Evolutionary conservation across 2,329 filamentous ascomycete genomes (phyloP).

Genomic region (Bipolaris oryzae): DNA sequence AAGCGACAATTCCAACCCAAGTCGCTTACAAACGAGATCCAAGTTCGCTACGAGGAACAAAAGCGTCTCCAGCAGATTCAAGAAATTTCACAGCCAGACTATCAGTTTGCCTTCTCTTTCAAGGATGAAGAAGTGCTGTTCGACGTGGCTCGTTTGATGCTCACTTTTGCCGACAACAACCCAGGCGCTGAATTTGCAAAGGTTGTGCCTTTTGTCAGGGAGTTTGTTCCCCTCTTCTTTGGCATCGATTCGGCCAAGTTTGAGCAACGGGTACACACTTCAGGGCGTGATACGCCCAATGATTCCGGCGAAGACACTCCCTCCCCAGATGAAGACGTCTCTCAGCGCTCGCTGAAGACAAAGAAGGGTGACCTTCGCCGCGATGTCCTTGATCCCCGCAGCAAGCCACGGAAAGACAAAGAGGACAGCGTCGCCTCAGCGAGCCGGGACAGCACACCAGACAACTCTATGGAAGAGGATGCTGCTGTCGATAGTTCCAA

Average conservation of each 20-base stretch:
- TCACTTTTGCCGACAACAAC: slow-evolving; percentile 52
- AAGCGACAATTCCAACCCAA: slow-evolving; percentile 92
- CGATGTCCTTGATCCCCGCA: slow-evolving; percentile 81
- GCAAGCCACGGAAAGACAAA: slow-evolving; percentile 74
- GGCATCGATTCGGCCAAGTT: slow-evolving; percentile 61
- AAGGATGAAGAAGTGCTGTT: slow-evolving; percentile 61
- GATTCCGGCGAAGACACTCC: slow-evolving; percentile 66
- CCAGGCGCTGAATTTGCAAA: slow-evolving; percentile 52
- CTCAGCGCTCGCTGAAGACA: slow-evolving; percentile 67
- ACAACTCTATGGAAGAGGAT: slow-evolving; percentile 81
- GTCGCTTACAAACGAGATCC: slow-evolving; percentile 86
- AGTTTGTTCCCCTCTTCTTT: slow-evolving; percentile 59
- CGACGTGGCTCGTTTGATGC: slow-evolving; percentile 55
- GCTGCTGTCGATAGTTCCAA: slow-evolving; percentile 65
- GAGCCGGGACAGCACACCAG: slow-evolving; percentile 89
- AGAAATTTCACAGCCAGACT: slow-evolving; percentile 64
- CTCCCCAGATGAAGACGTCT: slow-evolving; percentile 72
- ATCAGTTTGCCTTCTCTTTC: slow-evolving; percentile 79
- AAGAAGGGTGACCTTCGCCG: slow-evolving; percentile 76
- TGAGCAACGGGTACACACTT: slow-evolving; percentile 66
- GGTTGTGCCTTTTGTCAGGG: slow-evolving; percentile 55
- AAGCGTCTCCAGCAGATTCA: slow-evolving; percentile 70
- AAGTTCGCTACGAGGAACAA: slow-evolving; percentile 90
- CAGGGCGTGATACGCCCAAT: slow-evolving; percentile 47
- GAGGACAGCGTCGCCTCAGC: slow-evolving; percentile 78